Evolutionary conservation across 768 basidiomycete genomes (phyloP), one percentile per base, ranked within the genome.

Genomic region (Lyophyllum shimeji): DNA sequence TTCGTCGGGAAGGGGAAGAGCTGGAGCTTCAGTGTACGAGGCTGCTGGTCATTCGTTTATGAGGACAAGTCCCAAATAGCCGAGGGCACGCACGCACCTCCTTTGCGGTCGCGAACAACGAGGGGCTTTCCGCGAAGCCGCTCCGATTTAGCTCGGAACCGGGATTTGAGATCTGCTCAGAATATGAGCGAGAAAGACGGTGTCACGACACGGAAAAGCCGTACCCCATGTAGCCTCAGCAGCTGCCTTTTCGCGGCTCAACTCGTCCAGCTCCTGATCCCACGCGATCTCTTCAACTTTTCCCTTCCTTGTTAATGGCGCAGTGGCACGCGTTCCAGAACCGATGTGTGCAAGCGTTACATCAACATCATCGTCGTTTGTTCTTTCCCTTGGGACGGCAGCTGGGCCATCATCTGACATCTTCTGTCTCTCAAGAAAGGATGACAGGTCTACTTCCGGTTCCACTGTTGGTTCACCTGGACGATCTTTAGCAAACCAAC

Each of bases 141-240:
- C 23, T 78, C 76, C 2, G 82, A 73, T 66, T 83, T 85, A 0
- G 81, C 81, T 63, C 77, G 72, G 56, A 87, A 85, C 29, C 84
- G 74, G 1, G 71, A 69, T 62, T 85, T 87, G 20, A 87, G 68
- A 55, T 87, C 86, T 87, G 66, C 27, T 23, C 25, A 4, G 21
- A 13, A 27, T 12, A 31, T 33, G 5, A 31, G 20, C 0, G 53
- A 29, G 13, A 27, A 23, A 56, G 21, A 37, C 29, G 46, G 29
- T 15, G 12, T 43, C n/a, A n/a, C n/a, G 21, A 34, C 50, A 46
- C 37, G 18, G 51, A 31, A 24, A 31, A 50, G 24, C 17, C 20
- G 60, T 75, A 89, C 91, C 91, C 78, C 89, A 76, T 21, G 80
- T 81, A 12, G 91, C 90, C 56, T 92, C 90, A 0, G 90, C 89